phyloP scores from a whole-genome alignment of 345 rosid genomes.

The Murraya koenigii region DNA sequence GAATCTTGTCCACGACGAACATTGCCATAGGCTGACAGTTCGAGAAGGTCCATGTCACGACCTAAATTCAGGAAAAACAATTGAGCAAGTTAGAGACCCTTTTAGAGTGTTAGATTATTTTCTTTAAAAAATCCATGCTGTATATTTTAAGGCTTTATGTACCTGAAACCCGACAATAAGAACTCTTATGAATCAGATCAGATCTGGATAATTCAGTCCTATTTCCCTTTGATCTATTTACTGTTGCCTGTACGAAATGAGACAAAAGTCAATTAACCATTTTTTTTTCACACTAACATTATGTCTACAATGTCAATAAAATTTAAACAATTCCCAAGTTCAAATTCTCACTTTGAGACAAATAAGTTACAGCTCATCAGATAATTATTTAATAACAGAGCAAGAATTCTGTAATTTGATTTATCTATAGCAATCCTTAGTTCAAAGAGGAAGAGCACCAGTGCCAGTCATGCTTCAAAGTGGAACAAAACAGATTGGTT shows the following conservation, averaged over 20 bases:
- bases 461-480: neutral
- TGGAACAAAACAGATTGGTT: neutral
- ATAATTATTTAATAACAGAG: neutral
- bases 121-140: neutral
- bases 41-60: constrained; percentile 91
- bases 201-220: constrained; percentile 75
- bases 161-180: constrained; percentile 93
- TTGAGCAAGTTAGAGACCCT: constrained; percentile 7
- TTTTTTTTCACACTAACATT: neutral
- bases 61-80: constrained; percentile 36
- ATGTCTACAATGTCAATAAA: neutral
- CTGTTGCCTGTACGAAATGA: constrained; percentile 56
- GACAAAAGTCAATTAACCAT: neutral
- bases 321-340: neutral
- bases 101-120: constrained; percentile 1
- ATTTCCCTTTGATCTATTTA: constrained; percentile 86
- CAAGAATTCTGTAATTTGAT: neutral
- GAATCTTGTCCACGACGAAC: constrained; percentile 57
- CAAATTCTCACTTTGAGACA: neutral
- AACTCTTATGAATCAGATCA: constrained; percentile 80
- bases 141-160: constrained; percentile 4
- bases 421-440: neutral
- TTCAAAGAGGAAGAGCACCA: neutral
- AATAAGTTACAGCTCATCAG: neutral
- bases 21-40: constrained; percentile 85